A percentile compares a stretch with the other conserved stretches of the same genome.
Conservation (phyloP, 202 grass and related monocot genomes). For the Panicum hallii region DNA sequence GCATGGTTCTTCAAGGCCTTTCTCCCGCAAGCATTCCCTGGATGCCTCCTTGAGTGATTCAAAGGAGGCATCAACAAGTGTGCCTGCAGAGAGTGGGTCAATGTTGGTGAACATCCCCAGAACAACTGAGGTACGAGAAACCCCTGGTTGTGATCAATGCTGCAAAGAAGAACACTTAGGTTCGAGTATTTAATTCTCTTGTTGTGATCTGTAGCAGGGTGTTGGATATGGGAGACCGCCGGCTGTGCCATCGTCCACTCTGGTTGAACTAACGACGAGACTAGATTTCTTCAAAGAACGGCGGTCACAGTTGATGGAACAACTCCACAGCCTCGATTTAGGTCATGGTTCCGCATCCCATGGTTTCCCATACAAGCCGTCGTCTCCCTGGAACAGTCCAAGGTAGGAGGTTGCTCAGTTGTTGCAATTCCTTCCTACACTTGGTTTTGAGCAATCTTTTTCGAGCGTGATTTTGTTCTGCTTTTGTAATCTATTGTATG, state of each 20-base stretch:
- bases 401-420: constrained; percentile 48
- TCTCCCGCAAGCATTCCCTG: constrained; percentile 76
- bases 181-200: constrained; percentile 4
- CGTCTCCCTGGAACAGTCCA: constrained; percentile 80
- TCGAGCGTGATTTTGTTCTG: constrained; percentile 44
- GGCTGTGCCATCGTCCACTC: constrained; percentile 79
- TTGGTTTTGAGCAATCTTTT: constrained; percentile 25
- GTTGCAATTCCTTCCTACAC: constrained; percentile 10
- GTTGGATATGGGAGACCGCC: constrained; percentile 57
- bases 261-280: constrained; percentile 84
- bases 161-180: not conserved
- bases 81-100: constrained; percentile 47
- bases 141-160: not conserved
- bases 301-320: constrained; percentile 95
- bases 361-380: constrained; percentile 74
- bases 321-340: constrained; percentile 94
- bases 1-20: constrained; percentile 70
- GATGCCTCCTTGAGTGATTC: constrained; percentile 64
- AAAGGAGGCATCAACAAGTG: constrained; percentile 70
- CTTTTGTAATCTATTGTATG: constrained; percentile 52
- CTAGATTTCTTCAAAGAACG: constrained; percentile 99
- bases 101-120: constrained; percentile 58
- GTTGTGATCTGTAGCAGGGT: constrained; percentile 46
- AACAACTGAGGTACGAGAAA: constrained; percentile 62
- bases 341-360: constrained; percentile 67